Evolutionary conservation across 169 alveolate genomes (phyloP).

Genomic region (Plasmodium coatneyi): DNA sequence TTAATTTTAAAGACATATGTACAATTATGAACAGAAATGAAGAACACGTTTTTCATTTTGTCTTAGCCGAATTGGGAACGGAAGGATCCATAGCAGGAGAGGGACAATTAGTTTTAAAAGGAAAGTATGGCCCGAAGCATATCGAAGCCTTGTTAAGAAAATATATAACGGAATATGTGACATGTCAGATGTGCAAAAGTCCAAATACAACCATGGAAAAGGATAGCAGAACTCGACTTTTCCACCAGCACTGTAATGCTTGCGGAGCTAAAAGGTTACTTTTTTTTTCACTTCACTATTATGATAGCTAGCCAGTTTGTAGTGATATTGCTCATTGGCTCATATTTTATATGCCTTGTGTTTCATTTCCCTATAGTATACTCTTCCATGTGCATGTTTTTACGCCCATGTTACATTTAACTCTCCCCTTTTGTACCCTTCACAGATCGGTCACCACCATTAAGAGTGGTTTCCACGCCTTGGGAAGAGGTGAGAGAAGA

Average conservation of each 20-base stretch:
- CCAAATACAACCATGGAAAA: conserved; percentile 93
- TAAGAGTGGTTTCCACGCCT: conserved; percentile 95
- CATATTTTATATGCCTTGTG: not conserved
- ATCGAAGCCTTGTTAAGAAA: conserved; percentile 92
- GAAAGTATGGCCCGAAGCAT: conserved; percentile 94
- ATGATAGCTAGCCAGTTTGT: not conserved
- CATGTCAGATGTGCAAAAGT: conserved; percentile 95
- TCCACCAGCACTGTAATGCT: conserved; percentile 92
- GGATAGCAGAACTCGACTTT: conserved; percentile 92
- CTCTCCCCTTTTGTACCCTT: not conserved
- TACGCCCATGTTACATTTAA: not conserved
- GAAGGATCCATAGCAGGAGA: conserved; percentile 95
- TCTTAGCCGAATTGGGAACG: conserved; percentile 94
- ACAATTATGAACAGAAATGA: conserved; percentile 91
- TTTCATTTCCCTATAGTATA: not conserved
- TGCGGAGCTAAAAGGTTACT: conserved; percentile 92
- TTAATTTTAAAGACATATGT: conserved; percentile 94
- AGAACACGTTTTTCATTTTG: conserved; percentile 95
- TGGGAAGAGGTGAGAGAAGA: conserved; percentile 93
- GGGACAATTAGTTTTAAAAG: conserved; percentile 94
- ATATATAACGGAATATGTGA: conserved; percentile 95
- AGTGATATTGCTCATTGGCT: not conserved
- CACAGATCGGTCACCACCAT: conserved; percentile 93
- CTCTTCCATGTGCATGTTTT: not conserved
- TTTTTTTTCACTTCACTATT: not conserved